phyloP scores from a whole-genome alignment of 2,329 filamentous ascomycete species.

The Alternaria triticimaculans region DNA sequence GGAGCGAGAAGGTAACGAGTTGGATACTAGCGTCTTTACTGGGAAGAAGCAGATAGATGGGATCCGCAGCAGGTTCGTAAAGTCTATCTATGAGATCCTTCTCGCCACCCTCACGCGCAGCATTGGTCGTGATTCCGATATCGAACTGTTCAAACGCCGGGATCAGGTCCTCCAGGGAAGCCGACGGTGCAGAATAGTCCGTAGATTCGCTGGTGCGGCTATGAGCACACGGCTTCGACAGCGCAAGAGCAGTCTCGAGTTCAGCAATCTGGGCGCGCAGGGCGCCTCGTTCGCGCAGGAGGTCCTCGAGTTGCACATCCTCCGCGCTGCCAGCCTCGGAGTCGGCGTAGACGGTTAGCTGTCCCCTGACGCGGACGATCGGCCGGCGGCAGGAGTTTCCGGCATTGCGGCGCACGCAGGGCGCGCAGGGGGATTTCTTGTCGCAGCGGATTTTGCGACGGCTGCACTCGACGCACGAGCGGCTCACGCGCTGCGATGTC shows the following conservation, averaged over 20 bases:
- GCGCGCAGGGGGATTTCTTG: conserved; percentile 16
- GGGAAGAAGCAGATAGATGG: conserved; percentile 17
- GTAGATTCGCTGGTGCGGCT: conserved; percentile 12
- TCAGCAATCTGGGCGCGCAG: conserved; percentile 18
- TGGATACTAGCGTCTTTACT: conserved; percentile 8
- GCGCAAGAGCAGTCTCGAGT: conserved; percentile 15
- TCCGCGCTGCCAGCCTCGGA: conserved; percentile 2
- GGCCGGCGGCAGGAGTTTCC: conserved; percentile 15
- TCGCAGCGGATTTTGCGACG: conserved; percentile 21
- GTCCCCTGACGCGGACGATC: conserved; percentile 18
- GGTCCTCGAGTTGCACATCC: conserved; percentile 5
- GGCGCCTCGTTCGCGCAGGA: conserved; percentile 14
- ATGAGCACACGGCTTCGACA: conserved; percentile 18
- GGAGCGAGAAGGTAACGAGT: conserved; percentile 13
- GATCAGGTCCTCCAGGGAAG: conserved; percentile 14
- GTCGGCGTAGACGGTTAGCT: conserved; percentile 14
- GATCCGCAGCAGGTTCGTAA: conserved; percentile 17
- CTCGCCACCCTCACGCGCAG: not conserved
- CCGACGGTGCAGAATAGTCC: conserved; percentile 7
- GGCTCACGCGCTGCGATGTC: conserved; percentile 14
- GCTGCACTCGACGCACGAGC: conserved; percentile 17
- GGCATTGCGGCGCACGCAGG: conserved; percentile 15
- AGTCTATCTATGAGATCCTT: conserved; percentile 13
- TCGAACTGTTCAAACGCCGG: conserved; percentile 21
- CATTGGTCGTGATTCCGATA: conserved; percentile 7